Evolutionary conservation across 345 rosid genomes (phyloP).

Genomic region (Arabidopsis arenosa): DNA sequence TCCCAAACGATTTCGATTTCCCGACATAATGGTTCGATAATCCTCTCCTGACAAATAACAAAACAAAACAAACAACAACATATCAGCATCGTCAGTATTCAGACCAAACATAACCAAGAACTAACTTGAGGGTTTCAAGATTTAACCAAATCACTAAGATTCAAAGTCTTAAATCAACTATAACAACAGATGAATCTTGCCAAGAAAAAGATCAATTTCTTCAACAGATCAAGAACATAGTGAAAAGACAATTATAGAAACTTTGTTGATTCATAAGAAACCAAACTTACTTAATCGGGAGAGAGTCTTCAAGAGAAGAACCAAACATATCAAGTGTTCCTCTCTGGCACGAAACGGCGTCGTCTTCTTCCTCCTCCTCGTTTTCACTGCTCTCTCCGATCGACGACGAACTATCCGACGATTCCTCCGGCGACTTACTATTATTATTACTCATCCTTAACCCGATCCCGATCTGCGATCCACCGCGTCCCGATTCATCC

Average conservation of each 20-base stretch:
- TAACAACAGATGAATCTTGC: background rate
- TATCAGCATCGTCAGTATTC: conserved; percentile 9
- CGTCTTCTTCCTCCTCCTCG: conserved; percentile 49
- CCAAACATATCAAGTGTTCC: conserved; percentile 46
- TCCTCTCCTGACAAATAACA: conserved; percentile 62
- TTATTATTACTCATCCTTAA: background rate
- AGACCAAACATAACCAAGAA: conserved; percentile 14
- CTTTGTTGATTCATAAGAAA: background rate
- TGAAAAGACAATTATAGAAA: conserved; percentile 5
- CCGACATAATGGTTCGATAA: conserved; percentile 78
- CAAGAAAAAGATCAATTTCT: background rate
- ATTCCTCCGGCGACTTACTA: conserved; percentile 40
- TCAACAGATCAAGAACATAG: conserved; percentile 7
- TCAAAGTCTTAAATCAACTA: background rate
- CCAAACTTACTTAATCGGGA: conserved; percentile 63
- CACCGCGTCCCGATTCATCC: conserved; percentile 39
- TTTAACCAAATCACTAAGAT: background rate
- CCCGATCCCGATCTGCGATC: conserved; percentile 35
- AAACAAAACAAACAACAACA: background rate
- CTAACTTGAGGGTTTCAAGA: conserved; percentile 7
- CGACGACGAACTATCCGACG: conserved; percentile 64
- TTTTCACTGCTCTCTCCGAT: conserved; percentile 64
- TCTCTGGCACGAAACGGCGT: conserved; percentile 41
- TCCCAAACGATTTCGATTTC: conserved; percentile 90
- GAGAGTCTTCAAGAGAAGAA: conserved; percentile 66